A percentile compares a stretch with the other conserved stretches of the same genome.
These are phyloP conservation scores for Corchorus olitorius DNA, from an alignment of 345 rosid genomes.

Conservation along the genomic window DNA sequence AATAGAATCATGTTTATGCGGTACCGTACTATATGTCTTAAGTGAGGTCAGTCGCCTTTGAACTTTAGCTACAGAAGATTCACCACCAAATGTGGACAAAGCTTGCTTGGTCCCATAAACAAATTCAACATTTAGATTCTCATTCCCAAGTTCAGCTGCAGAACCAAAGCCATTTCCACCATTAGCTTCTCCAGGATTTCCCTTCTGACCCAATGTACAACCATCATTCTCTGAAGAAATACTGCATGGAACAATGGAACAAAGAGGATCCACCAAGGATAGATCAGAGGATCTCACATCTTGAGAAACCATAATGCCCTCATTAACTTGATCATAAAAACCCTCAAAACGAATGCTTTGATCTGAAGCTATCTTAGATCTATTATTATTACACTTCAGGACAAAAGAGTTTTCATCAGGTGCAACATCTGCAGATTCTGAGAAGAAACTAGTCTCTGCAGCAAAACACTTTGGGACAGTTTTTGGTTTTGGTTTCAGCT, in stretches of 20 bases:
- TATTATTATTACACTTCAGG: conserved; percentile 25
- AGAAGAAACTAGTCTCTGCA: conserved; percentile 58
- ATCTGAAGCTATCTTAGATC: conserved; percentile 38
- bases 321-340: conserved; percentile 31
- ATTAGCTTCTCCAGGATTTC: conserved; percentile 29
- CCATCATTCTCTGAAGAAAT: conserved; percentile 41
- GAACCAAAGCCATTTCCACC: conserved; percentile 31
- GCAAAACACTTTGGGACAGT: conserved; percentile 36
- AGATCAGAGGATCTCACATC: conserved; percentile 45
- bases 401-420: conserved; percentile 53
- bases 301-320: conserved; percentile 37
- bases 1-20: conserved; percentile 24
- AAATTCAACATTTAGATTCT: conserved; percentile 26
- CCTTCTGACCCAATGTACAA: conserved; percentile 26
- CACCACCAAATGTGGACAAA: conserved; percentile 21
- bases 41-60: conserved; percentile 40
- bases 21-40: conserved; percentile 42
- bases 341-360: conserved; percentile 41
- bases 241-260: conserved; percentile 76
- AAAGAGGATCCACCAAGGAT: conserved; percentile 60
- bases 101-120: conserved; percentile 24
- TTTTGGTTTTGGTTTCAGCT: conserved; percentile 23
- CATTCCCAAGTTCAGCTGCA: conserved; percentile 19
- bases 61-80: conserved; percentile 28
- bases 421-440: conserved; percentile 63